phyloP scores from a whole-genome alignment of 202 grass and related monocot species.

The Saccharum hybrid region DNA sequence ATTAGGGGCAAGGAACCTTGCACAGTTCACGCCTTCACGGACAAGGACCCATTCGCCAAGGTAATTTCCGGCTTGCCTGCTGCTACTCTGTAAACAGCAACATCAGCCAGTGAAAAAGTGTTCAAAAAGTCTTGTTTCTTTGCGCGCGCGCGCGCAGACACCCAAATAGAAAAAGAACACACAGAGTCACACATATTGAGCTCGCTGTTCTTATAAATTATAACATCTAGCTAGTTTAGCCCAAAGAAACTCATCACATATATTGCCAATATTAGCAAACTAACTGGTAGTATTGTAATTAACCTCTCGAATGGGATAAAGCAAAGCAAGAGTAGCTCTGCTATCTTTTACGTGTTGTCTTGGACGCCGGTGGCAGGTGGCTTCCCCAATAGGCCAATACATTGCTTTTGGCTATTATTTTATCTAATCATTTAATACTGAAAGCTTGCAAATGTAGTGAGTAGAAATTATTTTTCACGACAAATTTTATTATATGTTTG shows the following conservation, averaged over 20 bases:
- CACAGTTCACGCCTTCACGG: slow-evolving; percentile 8
- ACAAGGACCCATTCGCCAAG: neutral
- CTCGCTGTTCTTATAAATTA: no score
- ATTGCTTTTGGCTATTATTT: neutral
- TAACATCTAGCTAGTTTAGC: no score
- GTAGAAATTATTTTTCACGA: neutral
- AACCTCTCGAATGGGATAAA: no score
- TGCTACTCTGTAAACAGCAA: neutral
- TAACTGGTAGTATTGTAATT: no score
- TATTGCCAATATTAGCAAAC: neutral
- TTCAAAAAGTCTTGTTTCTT: neutral
- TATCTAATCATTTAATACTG: neutral
- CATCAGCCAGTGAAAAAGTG: neutral
- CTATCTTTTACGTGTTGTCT: neutral
- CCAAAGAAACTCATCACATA: neutral
- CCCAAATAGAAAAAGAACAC: neutral
- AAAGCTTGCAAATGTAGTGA: neutral
- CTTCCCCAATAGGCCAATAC: no score
- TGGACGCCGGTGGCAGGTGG: neutral
- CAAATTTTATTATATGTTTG: neutral
- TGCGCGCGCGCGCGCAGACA: neutral
- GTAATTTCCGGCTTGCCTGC: slow-evolving; percentile 45
- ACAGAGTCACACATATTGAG: neutral
- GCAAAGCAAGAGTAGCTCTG: neutral
- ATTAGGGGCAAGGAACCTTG: slow-evolving; percentile 43